phyloP scores from a whole-genome alignment of 78 protist genomes.

The Dictyostelium brefeldianum region DNA sequence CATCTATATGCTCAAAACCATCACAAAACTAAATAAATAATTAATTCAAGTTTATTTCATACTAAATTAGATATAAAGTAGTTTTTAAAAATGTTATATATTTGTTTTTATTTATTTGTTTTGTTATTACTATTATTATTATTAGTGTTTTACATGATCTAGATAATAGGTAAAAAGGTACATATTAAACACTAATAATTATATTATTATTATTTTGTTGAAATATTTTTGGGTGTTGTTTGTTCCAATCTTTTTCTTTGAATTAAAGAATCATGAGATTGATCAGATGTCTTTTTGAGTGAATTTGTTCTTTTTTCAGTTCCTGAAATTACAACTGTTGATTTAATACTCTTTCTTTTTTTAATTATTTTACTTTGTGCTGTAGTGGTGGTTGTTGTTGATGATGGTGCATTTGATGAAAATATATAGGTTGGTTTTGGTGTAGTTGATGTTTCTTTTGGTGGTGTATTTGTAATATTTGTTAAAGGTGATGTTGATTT shows the following conservation, averaged over 20 bases:
- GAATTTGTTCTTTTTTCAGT: constrained; percentile 15
- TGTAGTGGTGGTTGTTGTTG: background rate
- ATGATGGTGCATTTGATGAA: background rate
- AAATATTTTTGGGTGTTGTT: background rate
- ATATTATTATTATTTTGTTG: too few species aligned
- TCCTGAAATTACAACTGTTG: constrained; percentile 16
- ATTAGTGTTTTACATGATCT: too few species aligned
- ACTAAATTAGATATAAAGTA: too few species aligned
- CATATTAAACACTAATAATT: too few species aligned
- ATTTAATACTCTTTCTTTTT: constrained; percentile 45
- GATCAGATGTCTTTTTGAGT: constrained; percentile 15
- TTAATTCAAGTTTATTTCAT: too few species aligned
- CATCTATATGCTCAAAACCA: too few species aligned
- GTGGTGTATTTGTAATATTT: constrained; percentile 27
- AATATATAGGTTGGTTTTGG: background rate
- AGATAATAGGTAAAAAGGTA: too few species aligned
- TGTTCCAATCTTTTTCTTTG: constrained; percentile 11
- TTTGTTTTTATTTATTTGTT: too few species aligned
- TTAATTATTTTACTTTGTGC: constrained; percentile 1
- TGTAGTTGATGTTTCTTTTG: constrained; percentile 12
- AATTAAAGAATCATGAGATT: background rate
- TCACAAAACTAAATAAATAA: too few species aligned
- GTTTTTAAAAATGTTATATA: too few species aligned
- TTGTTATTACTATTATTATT: too few species aligned
- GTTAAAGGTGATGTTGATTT: background rate